Evolutionary conservation across 2,329 filamentous ascomycete genomes (phyloP).

Genomic region (Arthrobotrys iridis): DNA sequence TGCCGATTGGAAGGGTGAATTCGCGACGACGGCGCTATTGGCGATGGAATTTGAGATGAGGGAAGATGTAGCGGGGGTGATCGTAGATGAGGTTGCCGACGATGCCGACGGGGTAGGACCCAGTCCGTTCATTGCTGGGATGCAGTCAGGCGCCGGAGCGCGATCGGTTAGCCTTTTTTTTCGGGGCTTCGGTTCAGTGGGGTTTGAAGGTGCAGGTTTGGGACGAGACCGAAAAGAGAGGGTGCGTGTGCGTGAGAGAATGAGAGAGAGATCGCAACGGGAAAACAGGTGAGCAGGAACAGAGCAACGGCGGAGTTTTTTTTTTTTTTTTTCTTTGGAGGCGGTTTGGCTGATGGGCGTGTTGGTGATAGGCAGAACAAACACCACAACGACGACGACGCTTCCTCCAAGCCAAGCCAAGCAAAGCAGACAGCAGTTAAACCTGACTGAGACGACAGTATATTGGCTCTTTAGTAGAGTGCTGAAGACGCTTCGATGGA

Average conservation of each 20-base stretch:
- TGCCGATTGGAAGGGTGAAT: conserved; percentile 12
- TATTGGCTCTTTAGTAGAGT: too few species aligned
- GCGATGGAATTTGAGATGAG: conserved; percentile 8
- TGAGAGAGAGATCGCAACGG: too few species aligned
- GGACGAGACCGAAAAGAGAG: neutral
- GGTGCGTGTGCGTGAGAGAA: neutral
- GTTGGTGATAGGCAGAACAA: neutral
- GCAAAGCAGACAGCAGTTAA: too few species aligned
- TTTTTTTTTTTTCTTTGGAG: too few species aligned
- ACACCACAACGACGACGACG: too few species aligned
- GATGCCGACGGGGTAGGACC: conserved; percentile 15
- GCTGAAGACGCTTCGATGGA: too few species aligned
- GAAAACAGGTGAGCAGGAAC: neutral
- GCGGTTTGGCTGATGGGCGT: too few species aligned
- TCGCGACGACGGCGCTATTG: neutral
- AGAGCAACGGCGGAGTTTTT: neutral
- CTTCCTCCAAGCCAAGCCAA: too few species aligned
- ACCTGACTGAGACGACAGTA: too few species aligned
- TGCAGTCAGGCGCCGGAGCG: conserved; percentile 21
- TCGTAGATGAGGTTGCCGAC: conserved; percentile 9
- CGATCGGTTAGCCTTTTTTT: conserved; percentile 6
- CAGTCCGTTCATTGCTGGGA: conserved; percentile 50
- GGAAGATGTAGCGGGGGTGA: conserved; percentile 16
- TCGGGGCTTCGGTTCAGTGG: conserved; percentile 6
- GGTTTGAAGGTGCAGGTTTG: too few species aligned